These are phyloP conservation scores for Saitozyma sp. DNA, from an alignment of 768 basidiomycete genomes.

Conservation along the genomic window DNA sequence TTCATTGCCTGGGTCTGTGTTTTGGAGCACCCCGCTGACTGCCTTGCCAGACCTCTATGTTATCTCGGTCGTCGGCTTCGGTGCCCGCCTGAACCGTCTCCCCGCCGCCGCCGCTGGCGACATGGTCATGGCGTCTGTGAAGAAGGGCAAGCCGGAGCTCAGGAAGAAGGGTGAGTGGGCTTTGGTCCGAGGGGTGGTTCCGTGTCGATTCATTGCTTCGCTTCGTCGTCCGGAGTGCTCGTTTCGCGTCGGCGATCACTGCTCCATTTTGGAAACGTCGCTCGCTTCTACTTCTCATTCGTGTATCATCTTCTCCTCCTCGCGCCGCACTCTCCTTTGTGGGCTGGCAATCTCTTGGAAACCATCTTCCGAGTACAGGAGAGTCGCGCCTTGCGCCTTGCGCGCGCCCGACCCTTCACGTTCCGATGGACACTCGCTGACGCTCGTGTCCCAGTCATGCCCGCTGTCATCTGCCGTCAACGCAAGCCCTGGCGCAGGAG, in stretches of 20 bases:
- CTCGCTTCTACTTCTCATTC: too few relatives aligned
- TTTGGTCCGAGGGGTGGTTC: too few relatives aligned
- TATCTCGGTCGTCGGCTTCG: slow-evolving; percentile 93
- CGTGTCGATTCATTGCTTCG: background rate
- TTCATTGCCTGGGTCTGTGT: background rate
- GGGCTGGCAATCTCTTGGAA: too few relatives aligned
- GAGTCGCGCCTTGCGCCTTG: too few relatives aligned
- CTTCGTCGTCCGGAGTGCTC: too few relatives aligned
- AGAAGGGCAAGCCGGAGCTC: slow-evolving; percentile 99
- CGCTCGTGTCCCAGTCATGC: slow-evolving; percentile 71
- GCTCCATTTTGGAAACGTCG: too few relatives aligned
- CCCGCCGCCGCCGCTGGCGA: slow-evolving; percentile 70
- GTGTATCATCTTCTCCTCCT: too few relatives aligned
- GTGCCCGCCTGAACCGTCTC: slow-evolving; percentile 93
- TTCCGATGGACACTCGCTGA: background rate
- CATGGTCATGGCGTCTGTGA: slow-evolving; percentile 73
- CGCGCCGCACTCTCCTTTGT: too few relatives aligned
- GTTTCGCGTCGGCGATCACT: too few relatives aligned
- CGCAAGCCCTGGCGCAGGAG: slow-evolving; percentile 97
- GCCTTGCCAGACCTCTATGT: slow-evolving; percentile 55
- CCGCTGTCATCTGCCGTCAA: slow-evolving; percentile 92
- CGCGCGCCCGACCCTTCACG: background rate
- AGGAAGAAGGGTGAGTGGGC: slow-evolving; percentile 90
- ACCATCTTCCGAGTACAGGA: too few relatives aligned
- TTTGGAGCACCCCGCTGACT: slow-evolving; percentile 2